These are phyloP conservation scores for Neurospora tetraspora DNA, from an alignment of 495 filamentous ascomycete species.

Conservation along the genomic window DNA sequence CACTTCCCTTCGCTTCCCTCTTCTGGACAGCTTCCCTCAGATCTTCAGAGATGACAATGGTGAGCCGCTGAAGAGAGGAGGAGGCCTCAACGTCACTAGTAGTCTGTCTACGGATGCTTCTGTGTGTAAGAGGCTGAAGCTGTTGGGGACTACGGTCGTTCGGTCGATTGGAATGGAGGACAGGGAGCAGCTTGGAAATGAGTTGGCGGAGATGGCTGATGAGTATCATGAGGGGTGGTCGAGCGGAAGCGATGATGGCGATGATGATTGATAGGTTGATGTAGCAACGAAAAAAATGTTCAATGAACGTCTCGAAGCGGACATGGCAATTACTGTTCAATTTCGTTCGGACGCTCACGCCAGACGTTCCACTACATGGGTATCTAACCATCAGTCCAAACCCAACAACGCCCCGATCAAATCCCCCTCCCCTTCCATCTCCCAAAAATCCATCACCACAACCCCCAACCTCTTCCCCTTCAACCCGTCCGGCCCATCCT, in stretches of 20 bases:
- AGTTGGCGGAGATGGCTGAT: constrained; percentile 76
- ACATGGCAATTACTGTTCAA: constrained; percentile 29
- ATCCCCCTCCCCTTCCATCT: neutral
- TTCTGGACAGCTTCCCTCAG: constrained; percentile 71
- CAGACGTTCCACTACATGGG: neutral
- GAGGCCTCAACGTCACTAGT: constrained; percentile 46
- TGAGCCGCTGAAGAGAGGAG: constrained; percentile 19
- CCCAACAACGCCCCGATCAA: neutral
- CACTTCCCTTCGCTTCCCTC: constrained; percentile 56
- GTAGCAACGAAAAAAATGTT: neutral
- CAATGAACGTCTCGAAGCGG: constrained; percentile 28
- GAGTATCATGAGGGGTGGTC: constrained; percentile 86
- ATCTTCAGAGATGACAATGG: constrained; percentile 45
- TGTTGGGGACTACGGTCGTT: constrained; percentile 49
- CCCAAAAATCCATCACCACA: neutral
- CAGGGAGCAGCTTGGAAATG: constrained; percentile 69
- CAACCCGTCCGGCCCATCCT: neutral
- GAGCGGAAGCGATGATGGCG: constrained; percentile 72
- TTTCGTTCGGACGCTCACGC: neutral
- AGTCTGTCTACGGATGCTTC: constrained; percentile 66
- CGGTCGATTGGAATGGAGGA: constrained; percentile 59
- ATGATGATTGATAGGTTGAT: constrained; percentile 45
- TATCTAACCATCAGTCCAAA: neutral
- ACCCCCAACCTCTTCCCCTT: neutral
- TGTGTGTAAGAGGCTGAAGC: constrained; percentile 57